These are phyloP conservation scores for Aspergillus pseudonomiae DNA, from an alignment of 2,329 filamentous ascomycete genomes.

Conservation along the genomic window DNA sequence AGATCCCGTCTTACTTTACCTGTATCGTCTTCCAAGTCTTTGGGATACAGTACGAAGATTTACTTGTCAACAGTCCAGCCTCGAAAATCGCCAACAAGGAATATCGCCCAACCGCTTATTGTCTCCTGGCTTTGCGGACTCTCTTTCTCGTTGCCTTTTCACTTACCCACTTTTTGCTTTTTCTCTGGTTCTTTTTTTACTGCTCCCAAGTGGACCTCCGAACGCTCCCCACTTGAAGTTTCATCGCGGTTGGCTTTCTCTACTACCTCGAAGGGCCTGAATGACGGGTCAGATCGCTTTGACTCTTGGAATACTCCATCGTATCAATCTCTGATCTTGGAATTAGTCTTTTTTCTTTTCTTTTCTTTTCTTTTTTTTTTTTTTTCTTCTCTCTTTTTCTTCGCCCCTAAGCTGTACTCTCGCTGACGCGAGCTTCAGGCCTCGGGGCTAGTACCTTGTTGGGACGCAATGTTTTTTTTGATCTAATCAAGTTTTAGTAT, in stretches of 20 bases:
- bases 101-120: background rate
- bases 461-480: background rate
- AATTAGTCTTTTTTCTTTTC: background rate
- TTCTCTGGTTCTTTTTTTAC: slow-evolving; percentile 5
- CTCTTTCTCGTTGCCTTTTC: background rate
- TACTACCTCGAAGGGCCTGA: slow-evolving; percentile 16
- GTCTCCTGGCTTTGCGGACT: background rate
- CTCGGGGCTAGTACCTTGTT: background rate
- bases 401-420: slow-evolving; percentile 6
- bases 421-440: slow-evolving; percentile 1
- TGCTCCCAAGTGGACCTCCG: slow-evolving; percentile 16
- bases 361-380: slow-evolving; percentile 2
- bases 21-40: no score
- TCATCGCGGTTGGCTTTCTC: slow-evolving; percentile 13
- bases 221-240: slow-evolving; percentile 14
- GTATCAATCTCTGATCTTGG: background rate
- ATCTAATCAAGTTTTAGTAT: background rate
- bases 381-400: background rate
- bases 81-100: background rate
- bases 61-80: background rate
- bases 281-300: slow-evolving; percentile 20
- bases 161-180: background rate
- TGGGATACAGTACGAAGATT: background rate
- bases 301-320: slow-evolving; percentile 4
- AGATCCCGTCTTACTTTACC: background rate